These are phyloP conservation scores for Picea glauca DNA, from an alignment of 75 land plant genomes.

Conservation along the genomic window DNA sequence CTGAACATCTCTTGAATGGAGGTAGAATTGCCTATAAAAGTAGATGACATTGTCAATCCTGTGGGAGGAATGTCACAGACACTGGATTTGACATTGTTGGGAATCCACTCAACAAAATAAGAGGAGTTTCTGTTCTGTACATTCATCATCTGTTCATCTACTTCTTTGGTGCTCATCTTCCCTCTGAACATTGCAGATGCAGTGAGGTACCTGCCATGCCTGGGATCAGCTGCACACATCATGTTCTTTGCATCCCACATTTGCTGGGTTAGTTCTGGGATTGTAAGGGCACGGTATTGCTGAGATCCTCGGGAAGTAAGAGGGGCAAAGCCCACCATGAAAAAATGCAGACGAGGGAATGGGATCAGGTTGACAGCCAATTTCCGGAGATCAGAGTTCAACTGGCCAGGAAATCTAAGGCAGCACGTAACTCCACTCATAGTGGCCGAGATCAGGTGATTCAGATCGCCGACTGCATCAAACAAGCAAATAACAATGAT, in stretches of 20 bases:
- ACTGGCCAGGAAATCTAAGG: constrained; percentile 27
- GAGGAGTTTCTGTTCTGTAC: constrained; percentile 77
- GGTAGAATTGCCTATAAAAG: constrained; percentile 40
- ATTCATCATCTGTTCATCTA: constrained; percentile 64
- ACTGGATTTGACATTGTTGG: constrained; percentile 52
- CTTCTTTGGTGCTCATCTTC: constrained; percentile 44
- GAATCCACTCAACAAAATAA: constrained; percentile 55
- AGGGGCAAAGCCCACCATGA: constrained; percentile 42
- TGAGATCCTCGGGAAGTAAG: constrained; percentile 40
- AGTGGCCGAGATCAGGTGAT: constrained; percentile 43
- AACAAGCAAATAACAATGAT: too few relatives aligned
- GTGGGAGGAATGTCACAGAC: constrained; percentile 52
- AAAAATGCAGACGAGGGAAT: constrained; percentile 30
- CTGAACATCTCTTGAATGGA: constrained; percentile 47
- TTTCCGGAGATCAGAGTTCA: constrained; percentile 30
- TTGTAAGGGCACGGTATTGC: constrained; percentile 21
- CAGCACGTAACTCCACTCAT: constrained; percentile 53
- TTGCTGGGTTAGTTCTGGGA: constrained; percentile 22
- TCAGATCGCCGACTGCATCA: constrained; percentile 41
- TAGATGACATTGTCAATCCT: constrained; percentile 31
- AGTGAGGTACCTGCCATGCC: constrained; percentile 44
- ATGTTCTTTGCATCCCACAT: constrained; percentile 58
- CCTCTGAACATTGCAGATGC: constrained; percentile 68
- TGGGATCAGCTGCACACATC: constrained; percentile 54
- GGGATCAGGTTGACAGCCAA: constrained; percentile 28